Conservation (phyloP, 1,284 basidiomycete genomes). For the Rhodotorula sp. region DNA sequence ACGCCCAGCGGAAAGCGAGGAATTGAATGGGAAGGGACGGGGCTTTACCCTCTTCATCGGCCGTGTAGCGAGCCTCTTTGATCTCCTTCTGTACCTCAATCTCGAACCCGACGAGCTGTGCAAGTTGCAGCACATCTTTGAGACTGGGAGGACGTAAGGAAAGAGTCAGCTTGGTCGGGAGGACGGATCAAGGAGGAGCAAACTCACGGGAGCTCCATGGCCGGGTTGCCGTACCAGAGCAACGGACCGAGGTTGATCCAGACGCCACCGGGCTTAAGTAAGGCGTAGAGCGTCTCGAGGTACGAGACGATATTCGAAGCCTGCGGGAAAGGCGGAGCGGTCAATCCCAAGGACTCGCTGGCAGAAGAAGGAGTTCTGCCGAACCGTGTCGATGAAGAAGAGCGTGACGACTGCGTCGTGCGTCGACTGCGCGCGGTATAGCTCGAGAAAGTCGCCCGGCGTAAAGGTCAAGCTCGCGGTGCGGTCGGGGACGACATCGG, state of each 20-base stretch:
- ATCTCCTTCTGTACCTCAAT: constrained; percentile 48
- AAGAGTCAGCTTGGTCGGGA: not conserved
- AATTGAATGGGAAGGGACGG: too few species aligned
- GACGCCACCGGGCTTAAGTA: constrained; percentile 58
- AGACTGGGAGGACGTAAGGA: constrained; percentile 49
- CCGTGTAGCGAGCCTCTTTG: constrained; percentile 64
- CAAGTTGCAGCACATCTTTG: constrained; percentile 59
- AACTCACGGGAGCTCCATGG: constrained; percentile 55
- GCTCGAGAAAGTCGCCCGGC: constrained; percentile 59
- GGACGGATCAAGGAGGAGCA: not conserved
- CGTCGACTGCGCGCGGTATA: constrained; percentile 40
- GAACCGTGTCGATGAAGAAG: constrained; percentile 59
- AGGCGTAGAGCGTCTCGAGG: constrained; percentile 26
- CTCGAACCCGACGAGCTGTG: constrained; percentile 58
- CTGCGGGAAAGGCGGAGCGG: constrained; percentile 47
- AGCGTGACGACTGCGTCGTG: constrained; percentile 57
- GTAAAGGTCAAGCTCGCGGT: constrained; percentile 50
- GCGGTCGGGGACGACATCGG: constrained; percentile 59
- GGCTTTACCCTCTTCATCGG: constrained; percentile 59
- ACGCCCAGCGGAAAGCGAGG: too few species aligned
- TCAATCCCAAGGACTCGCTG: not conserved
- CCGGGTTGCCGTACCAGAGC: constrained; percentile 60
- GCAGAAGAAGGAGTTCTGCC: not conserved
- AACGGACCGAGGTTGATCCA: constrained; percentile 70
- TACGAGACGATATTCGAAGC: constrained; percentile 57